phyloP scores from a whole-genome alignment of 2,329 filamentous ascomycete genomes.

The Trichophyton rubrum region DNA sequence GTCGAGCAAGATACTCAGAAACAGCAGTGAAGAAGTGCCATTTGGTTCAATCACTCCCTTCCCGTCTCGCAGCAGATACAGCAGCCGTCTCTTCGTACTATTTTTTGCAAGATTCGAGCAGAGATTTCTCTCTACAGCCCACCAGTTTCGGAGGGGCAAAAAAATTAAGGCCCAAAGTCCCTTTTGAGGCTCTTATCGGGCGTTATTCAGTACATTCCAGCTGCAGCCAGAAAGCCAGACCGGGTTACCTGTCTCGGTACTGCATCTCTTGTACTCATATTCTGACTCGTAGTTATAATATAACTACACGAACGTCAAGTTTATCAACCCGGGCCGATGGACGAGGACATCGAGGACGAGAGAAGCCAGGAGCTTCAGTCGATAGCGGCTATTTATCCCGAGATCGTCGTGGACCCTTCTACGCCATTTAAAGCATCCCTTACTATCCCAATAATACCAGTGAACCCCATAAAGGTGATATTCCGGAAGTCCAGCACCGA shows the following conservation, averaged over 20 bases:
- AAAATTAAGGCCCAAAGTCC: not conserved
- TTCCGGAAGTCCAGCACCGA: slow-evolving; percentile 20
- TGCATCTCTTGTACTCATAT: not conserved
- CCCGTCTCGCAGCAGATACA: not conserved
- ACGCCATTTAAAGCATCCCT: slow-evolving; percentile 40
- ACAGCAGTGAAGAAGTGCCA: not conserved
- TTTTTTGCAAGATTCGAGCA: not conserved
- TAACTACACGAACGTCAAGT: too few relatives aligned
- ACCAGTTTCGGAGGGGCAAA: not conserved
- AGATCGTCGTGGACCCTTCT: slow-evolving; percentile 40
- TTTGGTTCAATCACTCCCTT: not conserved
- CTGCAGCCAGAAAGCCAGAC: not conserved
- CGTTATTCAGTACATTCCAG: not conserved
- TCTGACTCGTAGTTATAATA: not conserved
- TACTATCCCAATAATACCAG: slow-evolving; percentile 44
- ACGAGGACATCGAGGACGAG: slow-evolving; percentile 38
- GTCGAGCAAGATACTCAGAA: not conserved
- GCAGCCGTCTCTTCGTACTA: not conserved
- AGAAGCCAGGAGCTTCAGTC: slow-evolving; percentile 47
- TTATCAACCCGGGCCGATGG: slow-evolving; percentile 16
- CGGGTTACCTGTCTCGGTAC: not conserved
- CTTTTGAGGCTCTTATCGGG: not conserved
- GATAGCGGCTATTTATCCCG: slow-evolving; percentile 50
- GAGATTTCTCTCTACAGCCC: not conserved
- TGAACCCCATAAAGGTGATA: slow-evolving; percentile 38